Evolutionary conservation across 768 basidiomycete species (phyloP), one percentile per base, ranked within the genome.

Genomic region (Serendipita indica): DNA sequence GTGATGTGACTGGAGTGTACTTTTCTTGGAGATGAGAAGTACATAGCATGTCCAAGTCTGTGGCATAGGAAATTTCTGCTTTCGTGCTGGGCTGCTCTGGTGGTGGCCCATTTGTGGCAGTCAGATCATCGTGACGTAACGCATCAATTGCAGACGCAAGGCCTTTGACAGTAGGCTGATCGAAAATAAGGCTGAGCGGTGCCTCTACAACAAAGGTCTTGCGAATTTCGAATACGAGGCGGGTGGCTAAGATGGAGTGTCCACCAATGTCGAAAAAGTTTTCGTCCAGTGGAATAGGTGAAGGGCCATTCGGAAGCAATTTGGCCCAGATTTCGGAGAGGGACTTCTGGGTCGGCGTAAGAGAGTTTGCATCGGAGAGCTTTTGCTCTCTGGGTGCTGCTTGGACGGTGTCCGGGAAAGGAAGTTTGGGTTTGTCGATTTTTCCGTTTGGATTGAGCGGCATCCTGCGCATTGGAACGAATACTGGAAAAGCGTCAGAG

Each of bases 391-490:
- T 70, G 2, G 73, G 69, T 1, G 75, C 77, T 27, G 68, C 66
- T 61, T 87, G 82, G 3, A 83, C 87, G 0, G 96, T 98, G 70
- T 99, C 96, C 4, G 96, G 96, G 83, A 98, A 99, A 10, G 96
- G 96, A 45, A 99, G 80, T 0, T 89, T 88, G 0, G 96, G 94
- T 68, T 98, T 99, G 75, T 99, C 96, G 69, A 99, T 85, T 73
- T 99, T 99, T 62, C 96, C 96, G 68, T 98, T 99, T 4, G 96
- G 96, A 66, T 97, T 99, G 56, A 99, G 79, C 18, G 96, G 96
- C 88, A 99, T 94, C 58, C 91, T 85, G 56, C 79, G 79, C 27
- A 99, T 79, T 0, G 96, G 96, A 30, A 99, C 90, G 63, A 97
- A 93, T 22, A 98, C 94, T 89, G 67, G 10, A 60, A 30, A 16